Evolutionary conservation across 2,329 filamentous ascomycete genomes (phyloP).

Genomic region (Trichoderma sp.): DNA sequence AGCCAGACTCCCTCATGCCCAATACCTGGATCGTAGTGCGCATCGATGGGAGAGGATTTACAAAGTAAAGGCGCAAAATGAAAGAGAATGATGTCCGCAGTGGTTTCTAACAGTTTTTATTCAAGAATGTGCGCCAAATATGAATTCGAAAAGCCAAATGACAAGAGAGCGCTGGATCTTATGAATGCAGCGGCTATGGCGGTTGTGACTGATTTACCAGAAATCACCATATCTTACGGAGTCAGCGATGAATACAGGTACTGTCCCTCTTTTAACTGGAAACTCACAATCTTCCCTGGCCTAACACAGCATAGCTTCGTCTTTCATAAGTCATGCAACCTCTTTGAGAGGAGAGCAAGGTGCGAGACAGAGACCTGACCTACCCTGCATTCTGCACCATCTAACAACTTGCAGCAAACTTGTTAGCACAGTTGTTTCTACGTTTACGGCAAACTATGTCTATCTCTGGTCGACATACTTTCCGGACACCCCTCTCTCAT

Average conservation of each 20-base stretch:
- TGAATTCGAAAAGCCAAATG: constrained; percentile 88
- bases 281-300: neutral
- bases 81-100: neutral
- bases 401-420: constrained; percentile 66
- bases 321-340: constrained; percentile 75
- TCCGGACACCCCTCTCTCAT: constrained; percentile 66
- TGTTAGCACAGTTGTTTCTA: constrained; percentile 85
- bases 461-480: constrained; percentile 78
- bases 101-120: constrained; percentile 4
- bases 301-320: constrained; percentile 66
- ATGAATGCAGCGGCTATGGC: constrained; percentile 93
- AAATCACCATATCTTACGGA: constrained; percentile 86
- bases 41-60: constrained; percentile 92
- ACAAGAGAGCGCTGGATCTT: constrained; percentile 79
- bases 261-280: neutral
- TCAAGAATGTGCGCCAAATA: constrained; percentile 78
- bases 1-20: constrained; percentile 73
- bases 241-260: constrained; percentile 92
- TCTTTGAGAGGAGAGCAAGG: constrained; percentile 86
- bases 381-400: neutral
- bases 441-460: constrained; percentile 90
- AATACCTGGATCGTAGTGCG: constrained; percentile 96
- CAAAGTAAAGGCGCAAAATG: constrained; percentile 64
- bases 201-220: constrained; percentile 79
- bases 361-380: constrained; percentile 43